Percentiles rank a stretch among this genome's conserved stretches.
Evolutionary conservation across 164 flowering plant species (phyloP).

Genomic region (Vitis riparia): DNA sequence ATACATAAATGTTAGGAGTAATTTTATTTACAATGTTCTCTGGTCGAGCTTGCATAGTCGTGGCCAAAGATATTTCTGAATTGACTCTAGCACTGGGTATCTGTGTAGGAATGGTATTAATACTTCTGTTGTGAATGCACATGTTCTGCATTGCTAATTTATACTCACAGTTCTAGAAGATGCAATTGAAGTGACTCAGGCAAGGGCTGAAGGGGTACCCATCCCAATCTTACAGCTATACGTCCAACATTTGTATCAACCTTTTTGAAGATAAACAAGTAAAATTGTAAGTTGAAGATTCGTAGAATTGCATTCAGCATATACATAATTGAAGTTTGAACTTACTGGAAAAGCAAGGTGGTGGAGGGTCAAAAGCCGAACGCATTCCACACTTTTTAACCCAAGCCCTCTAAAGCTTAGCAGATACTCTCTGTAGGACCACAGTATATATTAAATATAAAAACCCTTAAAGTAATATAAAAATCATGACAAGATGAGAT

Average conservation of each 20-base stretch:
- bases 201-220: slow-evolving; percentile 60
- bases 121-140: not conserved
- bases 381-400: slow-evolving; percentile 94
- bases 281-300: not conserved
- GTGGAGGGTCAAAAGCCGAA: slow-evolving; percentile 90
- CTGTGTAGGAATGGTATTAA: slow-evolving; percentile 15
- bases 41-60: slow-evolving; percentile 58
- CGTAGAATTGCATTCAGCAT: not conserved
- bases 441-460: not conserved
- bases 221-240: slow-evolving; percentile 58
- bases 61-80: slow-evolving; percentile 56
- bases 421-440: slow-evolving; percentile 67
- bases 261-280: slow-evolving; percentile 14
- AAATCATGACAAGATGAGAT: too few species aligned
- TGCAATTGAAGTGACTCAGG: slow-evolving; percentile 64
- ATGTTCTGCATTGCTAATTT: not conserved
- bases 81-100: slow-evolving; percentile 54
- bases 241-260: slow-evolving; percentile 62
- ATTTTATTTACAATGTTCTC: slow-evolving; percentile 34
- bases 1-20: not conserved
- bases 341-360: slow-evolving; percentile 99
- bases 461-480: too few species aligned
- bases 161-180: slow-evolving; percentile 53
- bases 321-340: slow-evolving; percentile 1
- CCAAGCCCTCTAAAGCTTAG: slow-evolving; percentile 89